phyloP scores from a whole-genome alignment of 345 rosid genomes.

The Dovyalis caffra region DNA sequence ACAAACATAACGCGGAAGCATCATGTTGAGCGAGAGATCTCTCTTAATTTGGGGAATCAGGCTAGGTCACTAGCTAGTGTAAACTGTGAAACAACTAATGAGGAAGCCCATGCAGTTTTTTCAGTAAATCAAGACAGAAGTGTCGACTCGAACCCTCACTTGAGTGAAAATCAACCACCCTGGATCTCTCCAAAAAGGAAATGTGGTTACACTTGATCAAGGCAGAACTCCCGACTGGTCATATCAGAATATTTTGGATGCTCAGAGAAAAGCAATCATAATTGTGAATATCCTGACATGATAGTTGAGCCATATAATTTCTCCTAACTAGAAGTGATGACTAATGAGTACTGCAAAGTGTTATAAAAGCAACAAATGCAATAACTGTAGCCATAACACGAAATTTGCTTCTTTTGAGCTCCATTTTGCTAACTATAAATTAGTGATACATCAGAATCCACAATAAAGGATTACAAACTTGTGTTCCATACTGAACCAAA shows the following conservation, averaged over 20 bases:
- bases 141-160: not conserved
- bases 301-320: not conserved
- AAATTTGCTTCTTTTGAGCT: not conserved
- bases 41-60: too few relatives aligned
- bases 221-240: not conserved
- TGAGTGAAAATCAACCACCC: not conserved
- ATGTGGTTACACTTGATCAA: not conserved
- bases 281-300: not conserved
- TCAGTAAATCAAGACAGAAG: too few relatives aligned
- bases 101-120: too few relatives aligned
- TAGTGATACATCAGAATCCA: not conserved
- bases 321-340: not conserved
- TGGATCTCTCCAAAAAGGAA: not conserved
- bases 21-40: too few relatives aligned
- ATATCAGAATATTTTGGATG: too few relatives aligned
- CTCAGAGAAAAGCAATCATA: not conserved
- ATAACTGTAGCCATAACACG: not conserved
- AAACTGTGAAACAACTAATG: too few relatives aligned
- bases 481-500: not conserved
- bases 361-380: not conserved
- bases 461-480: not conserved
- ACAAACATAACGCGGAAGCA: too few relatives aligned
- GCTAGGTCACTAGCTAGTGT: too few relatives aligned
- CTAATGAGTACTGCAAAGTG: not conserved
- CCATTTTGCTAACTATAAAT: not conserved